A percentile compares a stretch with the other conserved stretches of the same genome.
These are phyloP conservation scores for Flaveria sonorensis DNA, from an alignment of 129 eudicot species.

Conservation along the genomic window DNA sequence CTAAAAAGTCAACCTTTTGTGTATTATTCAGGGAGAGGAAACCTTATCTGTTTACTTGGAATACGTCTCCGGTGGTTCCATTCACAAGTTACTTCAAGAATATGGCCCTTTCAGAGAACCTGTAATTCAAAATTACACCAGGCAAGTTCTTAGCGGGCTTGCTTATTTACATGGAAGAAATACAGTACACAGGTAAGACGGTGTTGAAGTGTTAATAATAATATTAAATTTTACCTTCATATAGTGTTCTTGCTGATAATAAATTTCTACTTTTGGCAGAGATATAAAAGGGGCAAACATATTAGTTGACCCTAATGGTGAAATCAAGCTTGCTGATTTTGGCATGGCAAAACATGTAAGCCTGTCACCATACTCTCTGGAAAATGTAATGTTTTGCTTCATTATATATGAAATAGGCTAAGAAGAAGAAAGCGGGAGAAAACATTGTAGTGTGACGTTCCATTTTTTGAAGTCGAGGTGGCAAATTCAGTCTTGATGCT, in stretches of 20 bases:
- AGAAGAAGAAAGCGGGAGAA: no score
- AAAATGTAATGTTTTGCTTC: not conserved
- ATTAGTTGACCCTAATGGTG: constrained; percentile 92
- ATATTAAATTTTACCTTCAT: not conserved
- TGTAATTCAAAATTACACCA: constrained; percentile 90
- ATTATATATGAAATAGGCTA: no score
- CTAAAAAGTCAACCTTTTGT: not conserved
- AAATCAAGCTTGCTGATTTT: constrained; percentile 94
- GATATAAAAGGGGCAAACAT: constrained; percentile 97
- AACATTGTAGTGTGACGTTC: no score
- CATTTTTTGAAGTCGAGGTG: no score
- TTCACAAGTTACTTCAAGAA: constrained; percentile 86
- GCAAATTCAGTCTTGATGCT: not conserved
- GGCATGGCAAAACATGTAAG: constrained; percentile 99
- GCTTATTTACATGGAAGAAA: constrained; percentile 79
- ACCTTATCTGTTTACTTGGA: constrained; percentile 87
- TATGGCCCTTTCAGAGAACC: constrained; percentile 92
- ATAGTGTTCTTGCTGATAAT: constrained; percentile 11
- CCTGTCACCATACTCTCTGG: not conserved
- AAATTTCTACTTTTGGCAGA: constrained; percentile 44
- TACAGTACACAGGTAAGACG: constrained; percentile 80
- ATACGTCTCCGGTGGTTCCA: constrained; percentile 95
- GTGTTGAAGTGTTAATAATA: constrained; percentile 7
- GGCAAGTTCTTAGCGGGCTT: constrained; percentile 86
- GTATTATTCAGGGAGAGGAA: constrained; percentile 66